Evolutionary conservation across 495 filamentous ascomycete species (phyloP).

Genomic region (Penicillium lividum): DNA sequence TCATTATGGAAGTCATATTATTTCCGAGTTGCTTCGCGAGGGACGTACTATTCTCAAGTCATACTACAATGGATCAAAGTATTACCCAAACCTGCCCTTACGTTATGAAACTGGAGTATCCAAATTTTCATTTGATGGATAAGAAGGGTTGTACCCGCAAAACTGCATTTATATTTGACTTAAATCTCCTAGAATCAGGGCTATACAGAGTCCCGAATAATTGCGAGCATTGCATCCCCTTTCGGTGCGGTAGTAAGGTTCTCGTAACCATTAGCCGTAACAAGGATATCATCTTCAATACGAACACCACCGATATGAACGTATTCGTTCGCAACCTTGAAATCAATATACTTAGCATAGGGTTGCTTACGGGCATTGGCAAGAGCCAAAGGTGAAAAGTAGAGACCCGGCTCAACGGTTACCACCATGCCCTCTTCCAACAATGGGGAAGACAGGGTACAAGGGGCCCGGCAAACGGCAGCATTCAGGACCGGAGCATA

Average conservation of each 20-base stretch:
- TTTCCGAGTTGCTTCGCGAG: too few species aligned
- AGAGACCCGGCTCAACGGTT: slow-evolving; percentile 87
- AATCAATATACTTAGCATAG: slow-evolving; percentile 72
- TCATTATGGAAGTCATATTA: too few species aligned
- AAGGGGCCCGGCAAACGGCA: slow-evolving; percentile 26
- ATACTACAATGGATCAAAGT: too few species aligned
- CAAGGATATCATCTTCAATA: slow-evolving; percentile 89
- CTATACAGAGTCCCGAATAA: slow-evolving; percentile 45
- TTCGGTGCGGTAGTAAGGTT: slow-evolving; percentile 85
- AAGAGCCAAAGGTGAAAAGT: slow-evolving; percentile 88
- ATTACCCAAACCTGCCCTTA: too few species aligned
- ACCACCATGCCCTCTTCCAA: slow-evolving; percentile 75
- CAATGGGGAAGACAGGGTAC: slow-evolving; percentile 38
- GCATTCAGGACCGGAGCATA: slow-evolving; percentile 28
- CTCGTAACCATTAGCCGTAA: slow-evolving; percentile 75
- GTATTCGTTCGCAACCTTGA: slow-evolving; percentile 66
- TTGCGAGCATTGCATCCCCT: slow-evolving; percentile 65
- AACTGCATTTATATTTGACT: neutral
- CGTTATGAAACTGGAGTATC: too few species aligned
- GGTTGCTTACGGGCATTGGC: slow-evolving; percentile 68
- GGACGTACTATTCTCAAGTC: too few species aligned
- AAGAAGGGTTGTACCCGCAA: neutral
- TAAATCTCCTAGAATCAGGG: neutral
- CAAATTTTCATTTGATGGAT: too few species aligned
- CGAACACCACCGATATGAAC: slow-evolving; percentile 82